phyloP scores from a whole-genome alignment of 2,329 filamentous ascomycete genomes.

The Alternaria brassicae region DNA sequence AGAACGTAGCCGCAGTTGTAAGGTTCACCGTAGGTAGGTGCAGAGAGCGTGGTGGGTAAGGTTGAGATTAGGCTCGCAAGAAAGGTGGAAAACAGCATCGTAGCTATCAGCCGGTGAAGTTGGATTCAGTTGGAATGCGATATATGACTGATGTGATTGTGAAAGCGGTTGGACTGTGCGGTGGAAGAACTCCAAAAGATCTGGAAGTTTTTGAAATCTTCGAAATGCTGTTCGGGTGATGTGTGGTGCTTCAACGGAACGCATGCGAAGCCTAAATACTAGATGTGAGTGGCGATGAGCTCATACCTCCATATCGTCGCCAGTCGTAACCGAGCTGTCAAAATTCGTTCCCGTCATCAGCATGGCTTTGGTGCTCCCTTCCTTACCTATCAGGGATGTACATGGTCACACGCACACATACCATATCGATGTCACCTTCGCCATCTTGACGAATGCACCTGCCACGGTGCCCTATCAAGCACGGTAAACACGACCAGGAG shows the following conservation, averaged over 20 bases:
- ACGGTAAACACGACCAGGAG: not conserved
- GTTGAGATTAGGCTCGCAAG: not conserved
- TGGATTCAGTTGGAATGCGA: not conserved
- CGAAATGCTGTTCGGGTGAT: not conserved
- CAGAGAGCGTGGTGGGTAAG: not conserved
- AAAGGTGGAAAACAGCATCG: not conserved
- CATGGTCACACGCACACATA: conserved; percentile 16
- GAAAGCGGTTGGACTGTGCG: too few relatives aligned
- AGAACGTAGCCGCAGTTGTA: conserved; percentile 23
- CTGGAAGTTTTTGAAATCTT: not conserved
- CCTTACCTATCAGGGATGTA: conserved; percentile 6
- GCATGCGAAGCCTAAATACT: conserved; percentile 4
- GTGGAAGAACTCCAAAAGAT: not conserved
- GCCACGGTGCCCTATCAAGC: conserved; percentile 8
- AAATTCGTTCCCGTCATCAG: conserved; percentile 23
- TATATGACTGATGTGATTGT: not conserved
- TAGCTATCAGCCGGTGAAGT: not conserved
- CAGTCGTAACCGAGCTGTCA: conserved; percentile 25
- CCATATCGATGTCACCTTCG: conserved; percentile 6
- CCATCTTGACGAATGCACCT: conserved; percentile 5
- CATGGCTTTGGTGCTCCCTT: conserved; percentile 19
- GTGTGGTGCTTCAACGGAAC: not conserved
- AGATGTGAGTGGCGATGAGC: conserved; percentile 5
- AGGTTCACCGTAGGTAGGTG: conserved; percentile 7
- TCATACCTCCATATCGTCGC: not conserved